These are phyloP conservation scores for Leccinum huronense DNA, from an alignment of 1,284 basidiomycete species.

Conservation along the genomic window DNA sequence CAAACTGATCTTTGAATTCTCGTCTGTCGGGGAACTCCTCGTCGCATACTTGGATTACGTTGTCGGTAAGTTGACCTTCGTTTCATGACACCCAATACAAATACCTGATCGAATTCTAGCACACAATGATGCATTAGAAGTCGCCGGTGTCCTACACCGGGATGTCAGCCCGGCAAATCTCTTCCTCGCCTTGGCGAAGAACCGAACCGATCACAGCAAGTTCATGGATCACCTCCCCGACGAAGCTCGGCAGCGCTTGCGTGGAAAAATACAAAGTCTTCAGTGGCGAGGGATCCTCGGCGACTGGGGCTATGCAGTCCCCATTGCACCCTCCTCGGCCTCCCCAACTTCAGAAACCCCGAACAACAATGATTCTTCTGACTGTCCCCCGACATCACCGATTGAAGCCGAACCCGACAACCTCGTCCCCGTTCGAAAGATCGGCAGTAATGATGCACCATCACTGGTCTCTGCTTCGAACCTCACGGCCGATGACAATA, in stretches of 20 bases:
- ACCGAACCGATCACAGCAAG: not conserved
- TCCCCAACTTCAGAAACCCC: not conserved
- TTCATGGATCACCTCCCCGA: not conserved
- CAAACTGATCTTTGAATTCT: constrained; percentile 4
- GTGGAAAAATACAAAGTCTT: not conserved
- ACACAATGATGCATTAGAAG: constrained; percentile 1
- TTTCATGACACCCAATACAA: not conserved
- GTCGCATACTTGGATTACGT: constrained; percentile 6
- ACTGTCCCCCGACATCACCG: not conserved
- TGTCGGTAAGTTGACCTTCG: constrained; percentile 1
- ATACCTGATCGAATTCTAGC: constrained; percentile 1
- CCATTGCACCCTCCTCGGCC: not conserved
- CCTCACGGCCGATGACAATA: constrained; percentile 1
- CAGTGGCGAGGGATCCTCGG: not conserved
- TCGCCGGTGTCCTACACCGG: constrained; percentile 3
- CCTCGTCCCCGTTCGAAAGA: not conserved
- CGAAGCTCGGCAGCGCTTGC: not conserved
- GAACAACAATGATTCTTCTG: not conserved
- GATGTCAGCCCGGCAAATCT: constrained; percentile 8
- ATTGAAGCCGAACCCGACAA: not conserved
- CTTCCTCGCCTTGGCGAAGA: not conserved
- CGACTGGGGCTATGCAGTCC: constrained; percentile 11
- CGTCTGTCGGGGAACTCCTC: constrained; percentile 10
- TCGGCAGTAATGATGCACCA: not conserved
- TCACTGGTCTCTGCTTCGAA: not conserved